Percentiles rank a stretch among this genome's conserved stretches.
phyloP scores from a whole-genome alignment of 352 stramenopile species.

The Pythium monospermum region DNA sequence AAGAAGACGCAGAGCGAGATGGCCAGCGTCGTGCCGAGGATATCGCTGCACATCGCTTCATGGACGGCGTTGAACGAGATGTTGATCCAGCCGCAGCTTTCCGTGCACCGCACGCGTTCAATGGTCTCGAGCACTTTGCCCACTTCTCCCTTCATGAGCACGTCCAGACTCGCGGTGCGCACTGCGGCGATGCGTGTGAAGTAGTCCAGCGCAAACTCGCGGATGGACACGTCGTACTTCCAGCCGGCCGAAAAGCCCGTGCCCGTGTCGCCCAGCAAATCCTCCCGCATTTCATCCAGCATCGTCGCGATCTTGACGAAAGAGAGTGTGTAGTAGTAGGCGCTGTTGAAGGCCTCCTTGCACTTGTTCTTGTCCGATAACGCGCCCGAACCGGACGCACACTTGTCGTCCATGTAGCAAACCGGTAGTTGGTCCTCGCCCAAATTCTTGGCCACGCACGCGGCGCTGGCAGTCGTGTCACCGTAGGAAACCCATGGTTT shows the following conservation, averaged over 20 bases:
- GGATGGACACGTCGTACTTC: slow-evolving; percentile 62
- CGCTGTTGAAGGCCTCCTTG: slow-evolving; percentile 38
- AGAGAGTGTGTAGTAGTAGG: slow-evolving; percentile 59
- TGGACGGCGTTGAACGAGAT: slow-evolving; percentile 78
- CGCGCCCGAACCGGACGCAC: slow-evolving; percentile 7
- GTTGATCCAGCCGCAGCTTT: slow-evolving; percentile 79
- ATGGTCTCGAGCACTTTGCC: slow-evolving; percentile 48
- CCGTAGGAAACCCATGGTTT: slow-evolving; percentile 52
- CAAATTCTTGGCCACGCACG: slow-evolving; percentile 27
- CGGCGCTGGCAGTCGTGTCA: slow-evolving; percentile 14
- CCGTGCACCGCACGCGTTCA: slow-evolving; percentile 61
- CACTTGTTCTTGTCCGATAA: slow-evolving; percentile 33
- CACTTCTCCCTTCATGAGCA: slow-evolving; percentile 46
- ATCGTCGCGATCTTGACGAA: slow-evolving; percentile 50
- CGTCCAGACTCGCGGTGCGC: slow-evolving; percentile 32
- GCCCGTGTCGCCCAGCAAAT: slow-evolving; percentile 60
- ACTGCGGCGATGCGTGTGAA: slow-evolving; percentile 41
- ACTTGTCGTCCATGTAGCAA: slow-evolving; percentile 70
- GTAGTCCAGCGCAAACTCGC: slow-evolving; percentile 57
- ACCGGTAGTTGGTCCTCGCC: slow-evolving; percentile 34
- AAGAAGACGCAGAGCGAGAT: slow-evolving; percentile 78
- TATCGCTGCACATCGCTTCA: slow-evolving; percentile 61
- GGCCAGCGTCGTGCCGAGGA: slow-evolving; percentile 70
- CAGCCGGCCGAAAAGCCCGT: slow-evolving; percentile 52
- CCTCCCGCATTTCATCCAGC: slow-evolving; percentile 71